These are phyloP conservation scores for Fusarium euwallaceae DNA, from an alignment of 2,329 filamentous ascomycete species.

Conservation along the genomic window DNA sequence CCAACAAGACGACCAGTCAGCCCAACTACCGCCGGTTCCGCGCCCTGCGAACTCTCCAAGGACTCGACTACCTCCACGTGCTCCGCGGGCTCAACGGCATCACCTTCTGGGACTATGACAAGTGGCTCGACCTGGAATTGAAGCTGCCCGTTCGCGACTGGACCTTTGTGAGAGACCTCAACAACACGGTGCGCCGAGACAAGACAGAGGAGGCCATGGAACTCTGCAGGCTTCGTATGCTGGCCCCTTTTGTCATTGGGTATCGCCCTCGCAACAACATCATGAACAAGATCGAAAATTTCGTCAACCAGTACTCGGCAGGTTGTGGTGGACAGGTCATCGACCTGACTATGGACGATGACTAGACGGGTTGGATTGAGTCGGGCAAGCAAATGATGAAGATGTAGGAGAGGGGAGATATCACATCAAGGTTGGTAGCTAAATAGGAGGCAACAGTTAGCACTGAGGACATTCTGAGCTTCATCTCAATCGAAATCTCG, in stretches of 20 bases:
- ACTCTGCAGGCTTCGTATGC: constrained; percentile 34
- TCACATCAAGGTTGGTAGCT: neutral
- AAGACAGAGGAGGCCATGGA: constrained; percentile 26
- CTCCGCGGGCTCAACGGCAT: constrained; percentile 60
- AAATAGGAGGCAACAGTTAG: neutral
- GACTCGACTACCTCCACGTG: constrained; percentile 58
- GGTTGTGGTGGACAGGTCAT: neutral
- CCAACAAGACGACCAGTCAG: constrained; percentile 51
- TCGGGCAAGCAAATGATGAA: neutral
- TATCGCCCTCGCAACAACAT: constrained; percentile 16
- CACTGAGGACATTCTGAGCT: neutral
- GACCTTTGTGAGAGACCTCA: constrained; percentile 48
- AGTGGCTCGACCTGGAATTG: constrained; percentile 20
- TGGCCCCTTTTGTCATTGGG: constrained; percentile 35
- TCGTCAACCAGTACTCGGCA: neutral
- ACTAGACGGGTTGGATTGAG: neutral
- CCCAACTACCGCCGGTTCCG: constrained; percentile 56
- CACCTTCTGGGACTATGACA: constrained; percentile 57
- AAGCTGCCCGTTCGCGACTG: constrained; percentile 46
- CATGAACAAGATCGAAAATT: neutral
- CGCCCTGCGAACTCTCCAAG: constrained; percentile 57
- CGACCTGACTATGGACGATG: neutral
- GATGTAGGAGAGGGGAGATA: neutral
- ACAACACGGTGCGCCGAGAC: constrained; percentile 34
- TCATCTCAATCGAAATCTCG: neutral